These are phyloP conservation scores for Fusarium annulatum DNA, from an alignment of 2,329 filamentous ascomycete species.

Conservation along the genomic window DNA sequence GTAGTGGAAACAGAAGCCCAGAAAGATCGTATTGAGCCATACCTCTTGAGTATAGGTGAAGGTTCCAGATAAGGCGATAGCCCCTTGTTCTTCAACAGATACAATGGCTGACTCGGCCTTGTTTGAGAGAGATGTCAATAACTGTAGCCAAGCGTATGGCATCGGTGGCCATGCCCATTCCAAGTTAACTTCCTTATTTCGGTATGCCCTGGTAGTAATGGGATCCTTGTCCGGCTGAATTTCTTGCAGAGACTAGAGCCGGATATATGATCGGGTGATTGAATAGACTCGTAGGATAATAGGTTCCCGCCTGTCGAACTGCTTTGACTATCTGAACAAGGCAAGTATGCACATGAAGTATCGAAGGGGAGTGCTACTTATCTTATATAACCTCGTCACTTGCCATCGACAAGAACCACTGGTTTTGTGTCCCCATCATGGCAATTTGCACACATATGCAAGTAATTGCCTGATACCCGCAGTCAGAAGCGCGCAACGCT, in stretches of 20 bases:
- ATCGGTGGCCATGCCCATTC: conserved; percentile 37
- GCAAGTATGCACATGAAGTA: neutral
- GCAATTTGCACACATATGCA: conserved; percentile 23
- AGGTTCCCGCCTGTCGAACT: neutral
- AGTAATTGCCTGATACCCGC: conserved; percentile 22
- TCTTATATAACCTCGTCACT: conserved; percentile 39
- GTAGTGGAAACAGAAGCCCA: neutral
- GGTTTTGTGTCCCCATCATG: conserved; percentile 29
- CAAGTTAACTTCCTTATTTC: conserved; percentile 20
- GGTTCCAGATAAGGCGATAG: neutral
- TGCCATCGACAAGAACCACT: conserved; percentile 10
- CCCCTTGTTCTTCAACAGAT: conserved; percentile 2
- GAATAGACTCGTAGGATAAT: neutral
- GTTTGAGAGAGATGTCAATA: conserved; percentile 30
- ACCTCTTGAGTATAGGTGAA: conserved; percentile 14
- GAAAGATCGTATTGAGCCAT: neutral
- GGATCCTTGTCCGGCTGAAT: conserved; percentile 9
- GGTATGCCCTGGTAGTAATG: conserved; percentile 27
- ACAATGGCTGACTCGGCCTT: conserved; percentile 18
- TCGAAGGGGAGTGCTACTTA: conserved; percentile 30
- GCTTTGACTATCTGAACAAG: neutral
- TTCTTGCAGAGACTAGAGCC: neutral
- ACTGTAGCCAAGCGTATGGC: conserved; percentile 18
- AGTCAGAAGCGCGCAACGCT: conserved; percentile 28
- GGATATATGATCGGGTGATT: neutral